Evolutionary conservation across 2,329 filamentous ascomycete genomes (phyloP).

Genomic region (Annulohypoxylon truncatum): DNA sequence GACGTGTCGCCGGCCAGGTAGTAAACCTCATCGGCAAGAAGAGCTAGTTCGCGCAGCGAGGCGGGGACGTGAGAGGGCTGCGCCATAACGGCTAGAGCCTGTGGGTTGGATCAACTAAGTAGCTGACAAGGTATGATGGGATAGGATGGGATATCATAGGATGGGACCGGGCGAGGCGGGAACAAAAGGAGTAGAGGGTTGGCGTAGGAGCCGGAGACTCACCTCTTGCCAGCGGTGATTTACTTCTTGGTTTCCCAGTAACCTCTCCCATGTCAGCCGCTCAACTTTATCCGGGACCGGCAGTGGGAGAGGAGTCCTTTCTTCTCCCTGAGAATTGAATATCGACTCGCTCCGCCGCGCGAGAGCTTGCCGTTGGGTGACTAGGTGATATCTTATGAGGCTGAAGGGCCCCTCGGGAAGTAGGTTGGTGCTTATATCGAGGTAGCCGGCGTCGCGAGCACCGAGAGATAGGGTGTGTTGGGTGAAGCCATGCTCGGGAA

Average conservation of each 20-base stretch:
- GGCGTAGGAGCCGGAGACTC: conserved; percentile 46
- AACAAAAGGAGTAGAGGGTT: neutral
- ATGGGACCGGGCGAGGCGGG: conserved; percentile 6
- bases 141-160: neutral
- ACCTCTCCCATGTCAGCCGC: conserved; percentile 77
- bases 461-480: conserved; percentile 77
- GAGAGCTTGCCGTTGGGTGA: conserved; percentile 73
- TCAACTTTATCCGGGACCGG: conserved; percentile 74
- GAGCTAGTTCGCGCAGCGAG: conserved; percentile 81
- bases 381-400: conserved; percentile 82
- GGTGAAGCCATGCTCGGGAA: conserved; percentile 87
- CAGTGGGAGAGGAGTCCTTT: conserved; percentile 49
- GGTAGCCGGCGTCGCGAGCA: conserved; percentile 85
- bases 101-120: neutral
- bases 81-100: conserved; percentile 92
- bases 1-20: conserved; percentile 84
- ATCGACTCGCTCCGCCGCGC: conserved; percentile 54
- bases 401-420: conserved; percentile 84
- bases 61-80: conserved; percentile 80
- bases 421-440: conserved; percentile 85
- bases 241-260: conserved; percentile 79
- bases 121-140: neutral
- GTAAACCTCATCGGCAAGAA: conserved; percentile 91
- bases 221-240: conserved; percentile 90
- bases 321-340: conserved; percentile 51